phyloP scores from a whole-genome alignment of 352 stramenopile genomes.

The Blastocystis sp. region DNA sequence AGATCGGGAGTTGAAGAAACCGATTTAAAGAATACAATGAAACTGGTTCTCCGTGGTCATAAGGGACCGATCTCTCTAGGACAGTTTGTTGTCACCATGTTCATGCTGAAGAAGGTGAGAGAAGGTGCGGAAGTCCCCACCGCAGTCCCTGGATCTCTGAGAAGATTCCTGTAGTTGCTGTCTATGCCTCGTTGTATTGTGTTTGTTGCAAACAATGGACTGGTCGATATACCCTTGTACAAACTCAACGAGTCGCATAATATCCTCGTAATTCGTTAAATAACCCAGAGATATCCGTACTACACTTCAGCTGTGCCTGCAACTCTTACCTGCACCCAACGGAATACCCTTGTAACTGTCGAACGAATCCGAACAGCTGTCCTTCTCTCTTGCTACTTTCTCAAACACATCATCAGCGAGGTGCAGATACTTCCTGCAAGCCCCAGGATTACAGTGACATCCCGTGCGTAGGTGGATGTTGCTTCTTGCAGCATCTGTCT shows the following conservation, averaged over 20 bases:
- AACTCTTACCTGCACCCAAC: slow-evolving; percentile 67
- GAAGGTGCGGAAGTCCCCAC: slow-evolving; percentile 31
- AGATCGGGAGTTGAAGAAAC: slow-evolving; percentile 13
- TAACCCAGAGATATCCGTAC: slow-evolving; percentile 74
- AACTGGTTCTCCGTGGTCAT: slow-evolving; percentile 25
- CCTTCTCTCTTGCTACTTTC: slow-evolving; percentile 62
- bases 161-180: slow-evolving; percentile 47
- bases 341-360: slow-evolving; percentile 68
- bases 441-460: slow-evolving; percentile 76
- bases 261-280: slow-evolving; percentile 74
- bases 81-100: slow-evolving; percentile 60
- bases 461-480: slow-evolving; percentile 73
- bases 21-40: neutral
- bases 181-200: neutral
- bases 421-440: slow-evolving; percentile 65
- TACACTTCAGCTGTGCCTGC: slow-evolving; percentile 65
- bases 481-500: slow-evolving; percentile 68
- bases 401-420: neutral
- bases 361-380: slow-evolving; percentile 66
- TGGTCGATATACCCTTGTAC: slow-evolving; percentile 63
- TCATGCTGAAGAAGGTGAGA: slow-evolving; percentile 34
- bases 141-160: slow-evolving; percentile 15
- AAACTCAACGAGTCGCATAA: slow-evolving; percentile 70
- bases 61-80: neutral
- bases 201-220: neutral